Percentiles rank a stretch among this genome's conserved stretches.
Evolutionary conservation across 306 rosid genomes (phyloP).

Genomic region (Dalbergia cochinchinensis): DNA sequence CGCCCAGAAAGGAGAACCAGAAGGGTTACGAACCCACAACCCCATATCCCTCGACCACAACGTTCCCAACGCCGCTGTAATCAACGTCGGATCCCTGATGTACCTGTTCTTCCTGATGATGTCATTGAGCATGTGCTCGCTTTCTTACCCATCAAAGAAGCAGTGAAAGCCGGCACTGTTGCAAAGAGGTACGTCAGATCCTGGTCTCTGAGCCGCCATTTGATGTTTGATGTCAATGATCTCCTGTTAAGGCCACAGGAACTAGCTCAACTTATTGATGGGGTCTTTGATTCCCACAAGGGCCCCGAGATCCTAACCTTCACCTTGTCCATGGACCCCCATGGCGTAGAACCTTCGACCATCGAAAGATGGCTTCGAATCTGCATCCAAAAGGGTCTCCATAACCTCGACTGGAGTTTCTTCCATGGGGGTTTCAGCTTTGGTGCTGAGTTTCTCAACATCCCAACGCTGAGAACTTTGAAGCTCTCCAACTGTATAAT

Average conservation of each 20-base stretch:
- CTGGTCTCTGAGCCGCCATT: not conserved
- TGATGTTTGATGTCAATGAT: slow-evolving; percentile 35
- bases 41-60: too few species aligned
- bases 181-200: slow-evolving; percentile 16
- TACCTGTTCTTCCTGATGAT: slow-evolving; percentile 18
- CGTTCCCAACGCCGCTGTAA: too few species aligned
- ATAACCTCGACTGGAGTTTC: slow-evolving; percentile 44
- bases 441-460: not conserved
- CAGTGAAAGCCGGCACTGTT: not conserved
- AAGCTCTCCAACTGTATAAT: slow-evolving; percentile 18
- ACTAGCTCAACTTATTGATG: not conserved
- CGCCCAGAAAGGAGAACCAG: slow-evolving; percentile 13
- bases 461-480: not conserved
- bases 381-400: slow-evolving; percentile 7
- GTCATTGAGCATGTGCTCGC: slow-evolving; percentile 38
- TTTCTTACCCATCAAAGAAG: slow-evolving; percentile 44
- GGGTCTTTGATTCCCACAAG: slow-evolving; percentile 5
- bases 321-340: slow-evolving; percentile 34
- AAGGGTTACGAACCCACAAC: not conserved
- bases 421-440: not conserved
- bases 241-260: rapidly evolving
- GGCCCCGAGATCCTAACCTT: slow-evolving; percentile 36
- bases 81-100: too few species aligned
- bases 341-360: rapidly evolving
- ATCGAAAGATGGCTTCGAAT: slow-evolving; percentile 42